These are phyloP conservation scores for Alternaria sp. DNA, from an alignment of 2,329 filamentous ascomycete species.

Conservation along the genomic window DNA sequence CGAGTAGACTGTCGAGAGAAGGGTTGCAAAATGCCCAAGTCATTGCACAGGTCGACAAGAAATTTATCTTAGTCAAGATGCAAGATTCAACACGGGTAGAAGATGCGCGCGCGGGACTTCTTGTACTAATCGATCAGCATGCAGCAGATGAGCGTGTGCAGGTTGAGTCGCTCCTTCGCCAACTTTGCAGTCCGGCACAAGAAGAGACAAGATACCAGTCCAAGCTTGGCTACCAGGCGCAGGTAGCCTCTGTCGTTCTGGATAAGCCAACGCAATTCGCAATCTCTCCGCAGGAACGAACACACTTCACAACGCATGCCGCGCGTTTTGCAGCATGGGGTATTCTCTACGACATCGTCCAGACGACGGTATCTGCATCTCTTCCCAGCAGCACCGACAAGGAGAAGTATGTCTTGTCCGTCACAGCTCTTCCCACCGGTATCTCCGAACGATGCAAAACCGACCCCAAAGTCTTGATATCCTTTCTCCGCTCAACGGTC, in stretches of 20 bases:
- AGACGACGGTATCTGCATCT: background rate
- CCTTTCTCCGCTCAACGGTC: conserved; percentile 75
- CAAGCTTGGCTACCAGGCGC: conserved; percentile 39
- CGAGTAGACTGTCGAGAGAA: conserved; percentile 63
- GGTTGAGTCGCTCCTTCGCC: conserved; percentile 73
- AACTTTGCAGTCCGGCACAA: conserved; percentile 54
- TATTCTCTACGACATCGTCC: conserved; percentile 66
- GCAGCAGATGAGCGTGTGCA: conserved; percentile 89
- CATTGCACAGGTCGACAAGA: conserved; percentile 83
- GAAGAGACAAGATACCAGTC: conserved; percentile 30
- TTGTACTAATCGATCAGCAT: conserved; percentile 90
- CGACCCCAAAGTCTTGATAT: conserved; percentile 74
- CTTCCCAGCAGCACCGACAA: conserved; percentile 8
- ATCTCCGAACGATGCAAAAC: conserved; percentile 77
- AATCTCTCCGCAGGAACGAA: conserved; percentile 65
- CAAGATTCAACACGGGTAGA: conserved; percentile 1
- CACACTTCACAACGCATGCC: conserved; percentile 62
- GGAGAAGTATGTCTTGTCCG: conserved; percentile 47
- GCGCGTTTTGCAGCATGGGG: conserved; percentile 76
- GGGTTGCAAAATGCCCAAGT: conserved; percentile 62
- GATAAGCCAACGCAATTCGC: conserved; percentile 68
- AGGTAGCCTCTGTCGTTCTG: conserved; percentile 45
- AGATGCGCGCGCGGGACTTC: conserved; percentile 40
- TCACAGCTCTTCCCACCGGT: conserved; percentile 69
- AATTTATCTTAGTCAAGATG: conserved; percentile 81